Percentiles rank a stretch among this genome's conserved stretches.
Conservation (phyloP, 2,329 filamentous ascomycete genomes). For the Aspergillus puulaauensis region DNA sequence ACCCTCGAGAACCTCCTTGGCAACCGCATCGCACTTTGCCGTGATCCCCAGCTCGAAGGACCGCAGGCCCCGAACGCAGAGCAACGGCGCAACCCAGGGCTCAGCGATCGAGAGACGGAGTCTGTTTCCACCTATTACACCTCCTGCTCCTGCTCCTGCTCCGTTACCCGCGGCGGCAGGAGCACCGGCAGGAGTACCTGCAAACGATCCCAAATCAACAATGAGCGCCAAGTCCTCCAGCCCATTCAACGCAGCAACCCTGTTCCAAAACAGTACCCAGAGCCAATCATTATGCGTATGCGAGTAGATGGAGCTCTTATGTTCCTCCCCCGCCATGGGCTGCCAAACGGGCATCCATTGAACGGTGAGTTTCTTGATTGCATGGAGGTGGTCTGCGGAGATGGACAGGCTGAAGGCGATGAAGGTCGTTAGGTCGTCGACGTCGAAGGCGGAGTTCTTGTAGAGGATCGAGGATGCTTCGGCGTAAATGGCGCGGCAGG, state of each 20-base stretch:
- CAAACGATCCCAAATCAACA: slow-evolving; percentile 34
- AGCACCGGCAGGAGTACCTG: slow-evolving; percentile 10
- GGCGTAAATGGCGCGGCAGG: slow-evolving; percentile 36
- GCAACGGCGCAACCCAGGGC: slow-evolving; percentile 31
- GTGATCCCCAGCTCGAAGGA: slow-evolving; percentile 36
- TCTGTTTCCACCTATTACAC: slow-evolving; percentile 21
- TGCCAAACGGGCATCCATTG: slow-evolving; percentile 39
- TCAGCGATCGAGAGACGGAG: slow-evolving; percentile 27
- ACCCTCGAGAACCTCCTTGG: slow-evolving; percentile 27
- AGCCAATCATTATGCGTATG: slow-evolving; percentile 38
- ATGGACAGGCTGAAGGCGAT: slow-evolving; percentile 31
- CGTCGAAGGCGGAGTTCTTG: slow-evolving; percentile 30
- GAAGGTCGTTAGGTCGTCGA: slow-evolving; percentile 39
- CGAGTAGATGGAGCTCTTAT: slow-evolving; percentile 32
- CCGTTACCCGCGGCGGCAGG: neutral
- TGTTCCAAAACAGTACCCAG: slow-evolving; percentile 32
- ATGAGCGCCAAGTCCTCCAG: slow-evolving; percentile 25
- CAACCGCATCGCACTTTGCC: slow-evolving; percentile 30
- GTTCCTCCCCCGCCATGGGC: slow-evolving; percentile 31
- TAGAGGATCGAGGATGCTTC: slow-evolving; percentile 34
- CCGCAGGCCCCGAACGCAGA: slow-evolving; percentile 28
- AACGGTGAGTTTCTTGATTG: slow-evolving; percentile 26
- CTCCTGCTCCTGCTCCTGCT: neutral
- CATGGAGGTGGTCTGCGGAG: slow-evolving; percentile 15
- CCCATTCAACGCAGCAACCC: slow-evolving; percentile 20